Evolutionary conservation across 352 stramenopile genomes (phyloP), one percentile per base, ranked within the genome.

Genomic region (Salisapilia sapeloensis): DNA sequence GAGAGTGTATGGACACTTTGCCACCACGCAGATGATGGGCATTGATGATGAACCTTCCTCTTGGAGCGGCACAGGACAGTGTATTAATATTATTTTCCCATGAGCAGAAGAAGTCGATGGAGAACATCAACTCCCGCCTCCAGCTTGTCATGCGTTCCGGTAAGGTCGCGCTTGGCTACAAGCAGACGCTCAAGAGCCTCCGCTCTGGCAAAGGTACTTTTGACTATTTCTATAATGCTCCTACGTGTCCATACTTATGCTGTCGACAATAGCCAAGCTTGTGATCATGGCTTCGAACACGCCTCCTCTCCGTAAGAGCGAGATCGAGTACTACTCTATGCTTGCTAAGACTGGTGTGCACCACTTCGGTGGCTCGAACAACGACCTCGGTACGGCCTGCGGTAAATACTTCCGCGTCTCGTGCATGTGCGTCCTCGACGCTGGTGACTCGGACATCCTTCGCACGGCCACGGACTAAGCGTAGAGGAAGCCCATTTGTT

Each of bases 281-380:
- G 74, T 99, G 24, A 72, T 99, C 38, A 90, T 99, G 51, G 72
- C 91, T 25, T 95, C 75, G 50, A 99, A 99, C 83, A 98, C 87
- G 54, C 94, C 94, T 28, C 89, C 94, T 26, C 72, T 99, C 35
- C 79, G 93, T 57, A 99, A 98, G 83, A 98, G 92, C 24, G 94
- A 99, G 65, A 75, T 99, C 54, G 95, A 99, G 71, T 99, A 99
- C 84, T 96, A 98, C 71, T 96, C 94, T 46, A 98, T 99, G 93
- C 82, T 99, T 40, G 92, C 89, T 56, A 99, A 99, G 84, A 96
- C 76, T 35, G 71, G 71, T 27, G 94, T 99, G 42, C 93, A 98
- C 75, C 95, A 99, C 76, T 99, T 98, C 62, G 61, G 77, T 34
- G 96, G 96, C 41, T 93, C 83, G 57, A 99, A 98, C 84, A 97